Evolutionary conservation across 352 stramenopile genomes (phyloP).

Genomic region (Phytophthora foliorum): DNA sequence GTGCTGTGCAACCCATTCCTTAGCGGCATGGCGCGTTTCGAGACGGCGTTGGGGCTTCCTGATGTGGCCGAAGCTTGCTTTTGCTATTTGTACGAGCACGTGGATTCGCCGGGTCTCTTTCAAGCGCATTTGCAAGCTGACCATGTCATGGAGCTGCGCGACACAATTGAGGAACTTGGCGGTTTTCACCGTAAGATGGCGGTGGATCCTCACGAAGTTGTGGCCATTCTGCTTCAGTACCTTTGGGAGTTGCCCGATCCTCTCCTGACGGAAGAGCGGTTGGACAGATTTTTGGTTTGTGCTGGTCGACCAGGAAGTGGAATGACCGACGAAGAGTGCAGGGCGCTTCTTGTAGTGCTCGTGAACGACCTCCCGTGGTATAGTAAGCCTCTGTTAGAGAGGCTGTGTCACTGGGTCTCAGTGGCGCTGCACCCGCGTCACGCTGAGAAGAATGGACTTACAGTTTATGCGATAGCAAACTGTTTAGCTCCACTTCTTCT

Average conservation of each 20-base stretch:
- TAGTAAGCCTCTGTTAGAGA: conserved; percentile 79
- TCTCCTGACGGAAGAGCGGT: conserved; percentile 74
- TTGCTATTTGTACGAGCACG: conserved; percentile 81
- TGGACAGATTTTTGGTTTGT: conserved; percentile 78
- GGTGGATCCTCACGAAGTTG: conserved; percentile 83
- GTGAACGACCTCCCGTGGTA: conserved; percentile 88
- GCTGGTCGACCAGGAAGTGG: conserved; percentile 37
- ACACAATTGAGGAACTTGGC: conserved; percentile 85
- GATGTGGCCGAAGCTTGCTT: conserved; percentile 85
- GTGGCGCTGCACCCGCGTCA: conserved; percentile 70
- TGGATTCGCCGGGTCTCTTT: conserved; percentile 83
- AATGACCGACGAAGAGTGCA: conserved; percentile 66
- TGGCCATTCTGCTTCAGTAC: conserved; percentile 83
- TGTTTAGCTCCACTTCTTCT: conserved; percentile 75
- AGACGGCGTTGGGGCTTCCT: conserved; percentile 84
- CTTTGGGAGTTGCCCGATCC: conserved; percentile 86
- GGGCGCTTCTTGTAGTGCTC: conserved; percentile 68
- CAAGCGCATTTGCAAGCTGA: conserved; percentile 82
- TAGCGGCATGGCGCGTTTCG: conserved; percentile 86
- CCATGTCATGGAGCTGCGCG: conserved; percentile 82
- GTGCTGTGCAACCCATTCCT: conserved; percentile 89
- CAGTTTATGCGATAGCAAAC: conserved; percentile 70
- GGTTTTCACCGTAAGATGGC: conserved; percentile 88
- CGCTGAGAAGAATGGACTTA: conserved; percentile 76
- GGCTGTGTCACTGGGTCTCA: conserved; percentile 71